Evolutionary conservation across 2,329 filamentous ascomycete genomes (phyloP).

Genomic region (Penicillium expansum): DNA sequence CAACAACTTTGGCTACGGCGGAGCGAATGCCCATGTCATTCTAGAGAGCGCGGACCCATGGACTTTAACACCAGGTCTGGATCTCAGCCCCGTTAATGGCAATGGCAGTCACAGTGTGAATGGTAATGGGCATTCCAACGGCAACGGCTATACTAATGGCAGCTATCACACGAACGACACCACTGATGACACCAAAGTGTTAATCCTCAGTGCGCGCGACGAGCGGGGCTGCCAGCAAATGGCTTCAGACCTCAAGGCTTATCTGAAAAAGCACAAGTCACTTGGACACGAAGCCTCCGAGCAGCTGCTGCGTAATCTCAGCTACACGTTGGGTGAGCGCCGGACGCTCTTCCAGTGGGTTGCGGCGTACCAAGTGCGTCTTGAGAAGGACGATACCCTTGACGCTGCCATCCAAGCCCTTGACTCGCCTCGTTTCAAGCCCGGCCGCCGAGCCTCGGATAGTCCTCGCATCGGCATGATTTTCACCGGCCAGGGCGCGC

Average conservation of each 20-base stretch:
- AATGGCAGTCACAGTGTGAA: no score
- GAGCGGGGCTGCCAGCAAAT: background rate
- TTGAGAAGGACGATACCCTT: no score
- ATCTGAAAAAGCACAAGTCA: background rate
- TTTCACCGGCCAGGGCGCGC: slow-evolving; percentile 36
- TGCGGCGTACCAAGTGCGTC: background rate
- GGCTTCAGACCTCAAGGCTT: background rate
- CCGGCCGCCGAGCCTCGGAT: no score
- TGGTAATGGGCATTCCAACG: no score
- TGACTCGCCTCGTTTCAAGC: background rate
- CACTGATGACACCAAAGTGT: no score
- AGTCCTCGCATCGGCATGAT: slow-evolving; percentile 17
- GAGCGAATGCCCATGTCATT: background rate
- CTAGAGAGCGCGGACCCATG: background rate
- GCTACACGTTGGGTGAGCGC: slow-evolving; percentile 9
- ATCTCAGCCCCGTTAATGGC: no score
- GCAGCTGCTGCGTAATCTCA: slow-evolving; percentile 2
- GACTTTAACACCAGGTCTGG: background rate
- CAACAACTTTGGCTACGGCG: background rate
- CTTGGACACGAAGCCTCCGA: background rate
- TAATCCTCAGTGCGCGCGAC: slow-evolving; percentile 2
- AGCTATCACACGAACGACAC: no score
- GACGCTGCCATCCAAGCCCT: background rate
- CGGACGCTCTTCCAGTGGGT: slow-evolving; percentile 6
- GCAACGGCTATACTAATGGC: no score